phyloP scores from a whole-genome alignment of 225 moss, liverwort and hornwort genomes.

The Sphagnum contortum region DNA sequence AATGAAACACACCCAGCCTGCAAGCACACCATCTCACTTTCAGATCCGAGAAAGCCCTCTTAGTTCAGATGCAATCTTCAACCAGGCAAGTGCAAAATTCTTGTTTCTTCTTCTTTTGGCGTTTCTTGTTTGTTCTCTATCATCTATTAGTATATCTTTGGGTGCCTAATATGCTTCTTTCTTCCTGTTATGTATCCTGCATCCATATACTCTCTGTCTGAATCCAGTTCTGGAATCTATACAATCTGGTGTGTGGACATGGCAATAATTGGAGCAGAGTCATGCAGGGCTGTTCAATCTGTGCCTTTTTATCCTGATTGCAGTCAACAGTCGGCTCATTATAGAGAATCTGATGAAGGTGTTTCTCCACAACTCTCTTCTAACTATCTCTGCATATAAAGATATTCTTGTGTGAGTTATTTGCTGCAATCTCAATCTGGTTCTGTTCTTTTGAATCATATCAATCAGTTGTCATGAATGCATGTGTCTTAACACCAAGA shows the following conservation, averaged over 20 bases:
- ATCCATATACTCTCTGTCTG: no score
- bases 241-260: constrained; percentile 20
- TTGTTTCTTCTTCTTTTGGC: neutral
- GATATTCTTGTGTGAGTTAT: no score
- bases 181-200: no score
- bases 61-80: constrained; percentile 87
- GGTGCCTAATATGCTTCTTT: no score
- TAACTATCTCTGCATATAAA: neutral
- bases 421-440: neutral
- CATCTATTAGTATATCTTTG: neutral
- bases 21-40: constrained; percentile 61
- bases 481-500: neutral
- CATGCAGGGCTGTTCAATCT: constrained; percentile 91
- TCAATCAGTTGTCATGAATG: neutral
- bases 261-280: constrained; percentile 45
- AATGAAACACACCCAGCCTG: constrained; percentile 18
- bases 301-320: constrained; percentile 70
- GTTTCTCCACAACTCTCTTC: neutral
- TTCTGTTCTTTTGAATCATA: neutral
- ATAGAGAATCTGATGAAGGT: constrained; percentile 98
- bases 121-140: neutral
- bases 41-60: constrained; percentile 71
- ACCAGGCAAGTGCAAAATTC: constrained; percentile 46
- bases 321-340: constrained; percentile 78
- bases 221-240: neutral